phyloP scores from a whole-genome alignment of 805 yeast genomes.

The Tetrapisispora phaffii region DNA sequence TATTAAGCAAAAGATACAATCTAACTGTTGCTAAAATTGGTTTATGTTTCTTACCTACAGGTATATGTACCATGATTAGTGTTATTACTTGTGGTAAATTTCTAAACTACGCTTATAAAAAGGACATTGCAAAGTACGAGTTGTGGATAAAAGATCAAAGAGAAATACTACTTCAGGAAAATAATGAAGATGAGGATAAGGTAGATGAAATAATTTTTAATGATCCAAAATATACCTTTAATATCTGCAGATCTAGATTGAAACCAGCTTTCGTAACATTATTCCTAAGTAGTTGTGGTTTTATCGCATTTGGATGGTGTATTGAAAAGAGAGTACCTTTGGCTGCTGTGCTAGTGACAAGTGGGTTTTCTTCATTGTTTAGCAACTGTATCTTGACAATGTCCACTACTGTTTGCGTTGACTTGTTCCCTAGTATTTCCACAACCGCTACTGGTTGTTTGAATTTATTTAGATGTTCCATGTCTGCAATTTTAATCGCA shows the following conservation, averaged over 20 bases:
- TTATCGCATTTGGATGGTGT: conserved; percentile 66
- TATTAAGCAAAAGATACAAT: conserved; percentile 40
- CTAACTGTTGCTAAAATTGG: conserved; percentile 53
- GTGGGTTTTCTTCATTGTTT: conserved; percentile 49
- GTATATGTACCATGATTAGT: conserved; percentile 54
- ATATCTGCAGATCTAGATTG: conserved; percentile 47
- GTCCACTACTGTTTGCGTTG: conserved; percentile 62
- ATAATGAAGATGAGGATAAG: conserved; percentile 12
- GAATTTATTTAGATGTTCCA: conserved; percentile 63
- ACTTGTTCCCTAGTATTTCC: conserved; percentile 56
- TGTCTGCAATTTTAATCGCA: conserved; percentile 63
- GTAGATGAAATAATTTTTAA: conserved; percentile 15
- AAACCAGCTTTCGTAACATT: conserved; percentile 38
- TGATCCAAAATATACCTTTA: conserved; percentile 34
- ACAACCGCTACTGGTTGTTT: conserved; percentile 68
- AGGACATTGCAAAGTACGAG: conserved; percentile 14
- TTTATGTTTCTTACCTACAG: conserved; percentile 63
- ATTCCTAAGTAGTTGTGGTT: conserved; percentile 30
- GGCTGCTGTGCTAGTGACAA: conserved; percentile 47
- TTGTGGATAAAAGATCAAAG: conserved; percentile 16
- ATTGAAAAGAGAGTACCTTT: conserved; percentile 38
- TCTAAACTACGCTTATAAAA: conserved; percentile 37
- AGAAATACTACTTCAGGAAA: conserved; percentile 10
- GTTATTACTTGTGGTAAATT: conserved; percentile 49
- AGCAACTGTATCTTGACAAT: conserved; percentile 49